Base-by-base conservation (phyloP, 352 stramenopile species). In the Pythium diclinum region DNA sequence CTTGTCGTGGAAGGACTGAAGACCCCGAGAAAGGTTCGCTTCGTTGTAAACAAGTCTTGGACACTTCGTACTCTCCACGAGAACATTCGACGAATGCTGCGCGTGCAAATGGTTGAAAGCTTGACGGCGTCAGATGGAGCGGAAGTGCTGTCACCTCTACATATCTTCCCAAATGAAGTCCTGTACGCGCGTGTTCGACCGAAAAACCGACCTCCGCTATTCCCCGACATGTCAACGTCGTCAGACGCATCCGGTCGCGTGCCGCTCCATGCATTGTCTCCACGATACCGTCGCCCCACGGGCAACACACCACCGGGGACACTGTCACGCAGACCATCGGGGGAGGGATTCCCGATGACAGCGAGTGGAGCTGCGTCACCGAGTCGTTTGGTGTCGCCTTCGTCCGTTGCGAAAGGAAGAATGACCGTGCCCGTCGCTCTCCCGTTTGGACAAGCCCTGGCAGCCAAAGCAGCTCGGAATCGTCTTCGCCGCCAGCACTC, bases 41-140 rank as follows among this genome's bases (percentile, higher is more conserved):
- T 94, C 28, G 83, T 91, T 7, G 73, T 85, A n/a, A 87, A 91
- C 65, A 87, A 84, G 60, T 72, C 74, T 51, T 91, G 79, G 79
- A 87, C 63, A 10, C 68, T 76, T 38, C 85, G 81, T 42, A 65
- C 58, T 6, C 60, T 91, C 42, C 73, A 74, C 60, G 85, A 91
- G 33, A 87, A 81, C 28, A 79, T 91, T 23, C 68, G 78, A n/a
- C 74, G 79, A 32, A 92, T 88, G 80, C 71, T 93, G 3, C 83
- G 82, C 19, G 81, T 89, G 2, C 80, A 92, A n/a, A 68, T 68
- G 11, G 63, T 90, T 16, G 79, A 90, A 74, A 72, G 77, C 84
- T 76, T 90, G 46, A 77, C 55, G 21, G 85, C 77, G 7, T 57
- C 63, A 1, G 84, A 93, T 56, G 79, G 76, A 19, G 65, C 76